Percentiles rank a stretch among this genome's conserved stretches.
phyloP scores from a whole-genome alignment of 805 yeast genomes.

The Lipomyces starkeyi region DNA sequence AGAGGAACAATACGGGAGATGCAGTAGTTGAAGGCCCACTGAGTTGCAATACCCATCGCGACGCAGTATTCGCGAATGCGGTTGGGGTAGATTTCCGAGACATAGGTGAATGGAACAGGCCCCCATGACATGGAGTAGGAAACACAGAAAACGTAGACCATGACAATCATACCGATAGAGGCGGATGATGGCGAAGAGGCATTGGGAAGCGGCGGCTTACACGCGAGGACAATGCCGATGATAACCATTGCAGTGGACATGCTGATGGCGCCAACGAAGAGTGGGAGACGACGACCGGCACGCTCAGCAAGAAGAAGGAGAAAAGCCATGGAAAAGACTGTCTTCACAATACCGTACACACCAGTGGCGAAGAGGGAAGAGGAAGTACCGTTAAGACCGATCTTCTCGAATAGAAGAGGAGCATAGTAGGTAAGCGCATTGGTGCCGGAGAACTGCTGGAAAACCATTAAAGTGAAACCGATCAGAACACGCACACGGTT shows the following conservation, averaged over 20 bases:
- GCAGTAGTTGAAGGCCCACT: conserved; percentile 36
- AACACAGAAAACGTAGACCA: conserved; percentile 31
- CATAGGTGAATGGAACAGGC: conserved; percentile 33
- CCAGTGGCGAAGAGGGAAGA: conserved; percentile 37
- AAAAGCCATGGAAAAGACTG: conserved; percentile 37
- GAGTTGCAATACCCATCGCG: conserved; percentile 35
- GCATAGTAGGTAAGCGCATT: conserved; percentile 57
- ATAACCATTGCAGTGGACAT: conserved; percentile 39
- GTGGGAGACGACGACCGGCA: conserved; percentile 40
- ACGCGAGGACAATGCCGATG: conserved; percentile 35
- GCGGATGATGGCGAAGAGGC: conserved; percentile 23
- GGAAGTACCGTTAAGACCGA: conserved; percentile 54
- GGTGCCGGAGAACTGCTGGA: conserved; percentile 49
- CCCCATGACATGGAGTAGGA: conserved; percentile 35
- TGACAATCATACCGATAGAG: conserved; percentile 33
- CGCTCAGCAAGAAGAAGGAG: conserved; percentile 40
- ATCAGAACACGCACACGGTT: conserved; percentile 27
- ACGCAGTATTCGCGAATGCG: conserved; percentile 35
- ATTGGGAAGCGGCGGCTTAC: conserved; percentile 20
- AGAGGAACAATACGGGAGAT: conserved; percentile 30
- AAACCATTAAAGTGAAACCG: conserved; percentile 31
- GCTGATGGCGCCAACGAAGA: conserved; percentile 38
- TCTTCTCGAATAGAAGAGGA: conserved; percentile 52
- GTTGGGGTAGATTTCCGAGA: conserved; percentile 34
- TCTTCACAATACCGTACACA: conserved; percentile 36